These are phyloP conservation scores for Ceratocystis variospora DNA, from an alignment of 2,329 filamentous ascomycete genomes.

Conservation along the genomic window DNA sequence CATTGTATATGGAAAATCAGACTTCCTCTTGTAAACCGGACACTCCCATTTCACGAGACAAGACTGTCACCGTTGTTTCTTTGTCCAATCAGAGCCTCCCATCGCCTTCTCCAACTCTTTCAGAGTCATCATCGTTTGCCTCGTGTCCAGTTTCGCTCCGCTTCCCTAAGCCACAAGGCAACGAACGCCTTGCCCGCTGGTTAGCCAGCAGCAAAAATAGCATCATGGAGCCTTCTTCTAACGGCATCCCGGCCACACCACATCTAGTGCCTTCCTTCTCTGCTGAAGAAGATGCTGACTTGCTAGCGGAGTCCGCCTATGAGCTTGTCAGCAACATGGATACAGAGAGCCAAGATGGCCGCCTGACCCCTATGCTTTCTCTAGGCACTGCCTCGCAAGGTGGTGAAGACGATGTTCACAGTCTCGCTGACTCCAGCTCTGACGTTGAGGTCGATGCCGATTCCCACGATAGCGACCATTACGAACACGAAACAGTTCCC, in stretches of 20 bases:
- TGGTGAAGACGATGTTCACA: conserved; percentile 31
- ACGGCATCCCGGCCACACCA: not conserved
- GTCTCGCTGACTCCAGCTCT: conserved; percentile 31
- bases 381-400: conserved; percentile 32
- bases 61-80: not conserved
- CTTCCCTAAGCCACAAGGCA: conserved; percentile 44
- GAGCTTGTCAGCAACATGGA: conserved; percentile 42
- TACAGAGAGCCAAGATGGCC: conserved; percentile 38
- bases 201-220: conserved; percentile 43
- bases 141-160: conserved; percentile 38
- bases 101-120: conserved; percentile 11
- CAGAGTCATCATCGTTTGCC: conserved; percentile 2
- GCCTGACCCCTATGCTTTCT: conserved; percentile 27
- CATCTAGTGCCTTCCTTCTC: conserved; percentile 22
- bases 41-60: conserved; percentile 12
- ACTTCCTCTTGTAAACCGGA: conserved; percentile 7
- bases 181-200: conserved; percentile 44
- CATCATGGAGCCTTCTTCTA: conserved; percentile 32
- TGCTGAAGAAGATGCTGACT: conserved; percentile 29
- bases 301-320: conserved; percentile 41
- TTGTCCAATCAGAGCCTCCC: not conserved
- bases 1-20: conserved; percentile 13
- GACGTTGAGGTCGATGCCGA: conserved; percentile 5
- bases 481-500: conserved; percentile 14
- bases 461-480: not conserved